A percentile compares a stretch with the other conserved stretches of the same genome.
These are phyloP conservation scores for Neofusicoccum ribis DNA, from an alignment of 2,329 filamentous ascomycete genomes.

Conservation along the genomic window DNA sequence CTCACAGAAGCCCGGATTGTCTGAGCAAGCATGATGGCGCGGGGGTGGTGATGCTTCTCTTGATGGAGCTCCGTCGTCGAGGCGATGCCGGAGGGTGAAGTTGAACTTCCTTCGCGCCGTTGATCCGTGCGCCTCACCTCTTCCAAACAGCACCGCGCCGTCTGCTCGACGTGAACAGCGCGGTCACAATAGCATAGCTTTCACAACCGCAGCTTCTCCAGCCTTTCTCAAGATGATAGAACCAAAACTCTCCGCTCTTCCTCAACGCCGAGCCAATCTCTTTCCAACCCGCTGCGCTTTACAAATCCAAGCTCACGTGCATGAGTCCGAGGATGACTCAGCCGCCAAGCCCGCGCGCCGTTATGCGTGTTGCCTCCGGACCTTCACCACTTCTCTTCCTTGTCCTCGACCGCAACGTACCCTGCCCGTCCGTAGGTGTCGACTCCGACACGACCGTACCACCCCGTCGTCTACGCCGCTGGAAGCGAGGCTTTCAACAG, in stretches of 20 bases:
- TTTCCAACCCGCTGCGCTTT: not conserved
- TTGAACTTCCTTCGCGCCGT: constrained; percentile 18
- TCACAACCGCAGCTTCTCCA: not conserved
- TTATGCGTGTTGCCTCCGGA: not conserved
- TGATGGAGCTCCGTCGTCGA: constrained; percentile 23
- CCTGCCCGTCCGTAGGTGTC: too few species aligned
- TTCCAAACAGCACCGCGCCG: not conserved
- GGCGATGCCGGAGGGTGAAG: constrained; percentile 18
- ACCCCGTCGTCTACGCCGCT: not conserved
- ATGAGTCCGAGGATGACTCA: not conserved
- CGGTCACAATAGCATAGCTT: not conserved
- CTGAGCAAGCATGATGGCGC: constrained; percentile 58
- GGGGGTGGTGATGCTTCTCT: constrained; percentile 27
- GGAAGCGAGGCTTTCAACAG: not conserved
- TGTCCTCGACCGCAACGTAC: constrained; percentile 5
- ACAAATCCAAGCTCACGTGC: not conserved
- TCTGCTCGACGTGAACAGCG: not conserved
- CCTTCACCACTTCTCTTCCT: constrained; percentile 8
- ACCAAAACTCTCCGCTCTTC: not conserved
- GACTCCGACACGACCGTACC: not conserved
- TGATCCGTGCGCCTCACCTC: not conserved
- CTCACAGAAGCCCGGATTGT: constrained; percentile 63
- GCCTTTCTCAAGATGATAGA: not conserved
- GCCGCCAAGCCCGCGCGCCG: not conserved
- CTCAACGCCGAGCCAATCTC: not conserved